Percentiles rank a stretch among this genome's conserved stretches.
These are phyloP conservation scores for Talinum fruticosum DNA, from an alignment of 148 eudicot species.

Conservation along the genomic window DNA sequence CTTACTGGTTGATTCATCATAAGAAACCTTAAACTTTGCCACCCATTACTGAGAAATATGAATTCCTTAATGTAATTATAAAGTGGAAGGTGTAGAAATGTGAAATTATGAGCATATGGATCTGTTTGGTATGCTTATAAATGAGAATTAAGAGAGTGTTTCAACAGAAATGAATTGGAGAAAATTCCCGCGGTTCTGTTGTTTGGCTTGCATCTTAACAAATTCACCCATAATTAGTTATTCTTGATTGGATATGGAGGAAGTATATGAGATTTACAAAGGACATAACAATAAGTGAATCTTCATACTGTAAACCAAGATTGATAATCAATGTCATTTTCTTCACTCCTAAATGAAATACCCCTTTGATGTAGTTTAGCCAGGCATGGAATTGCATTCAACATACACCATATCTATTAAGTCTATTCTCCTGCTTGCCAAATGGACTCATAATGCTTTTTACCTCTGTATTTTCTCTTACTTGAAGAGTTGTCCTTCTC, in stretches of 20 bases:
- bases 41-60: not conserved
- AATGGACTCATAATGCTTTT: slow-evolving; percentile 12
- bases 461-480: slow-evolving; percentile 32
- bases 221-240: not conserved
- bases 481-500: slow-evolving; percentile 40
- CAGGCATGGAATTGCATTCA: not conserved
- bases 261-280: not conserved
- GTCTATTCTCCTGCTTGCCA: slow-evolving; percentile 12
- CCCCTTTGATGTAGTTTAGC: not conserved
- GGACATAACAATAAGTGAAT: not conserved
- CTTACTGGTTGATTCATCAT: not conserved
- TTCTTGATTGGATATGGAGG: not conserved
- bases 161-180: slow-evolving; percentile 11
- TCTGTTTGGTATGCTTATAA: slow-evolving; percentile 8
- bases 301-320: not conserved
- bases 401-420: slow-evolving; percentile 10
- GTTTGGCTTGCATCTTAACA: slow-evolving; percentile 19
- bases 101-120: not conserved
- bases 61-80: not conserved
- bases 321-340: not conserved
- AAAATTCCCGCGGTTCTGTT: not conserved
- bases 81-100: not conserved
- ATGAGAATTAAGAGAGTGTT: slow-evolving; percentile 5
- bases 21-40: not conserved
- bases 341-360: not conserved